Percentiles rank a stretch among this genome's conserved stretches.
These are phyloP conservation scores for Opeltia flavorubescens DNA, from an alignment of 495 filamentous ascomycete species.

Conservation along the genomic window DNA sequence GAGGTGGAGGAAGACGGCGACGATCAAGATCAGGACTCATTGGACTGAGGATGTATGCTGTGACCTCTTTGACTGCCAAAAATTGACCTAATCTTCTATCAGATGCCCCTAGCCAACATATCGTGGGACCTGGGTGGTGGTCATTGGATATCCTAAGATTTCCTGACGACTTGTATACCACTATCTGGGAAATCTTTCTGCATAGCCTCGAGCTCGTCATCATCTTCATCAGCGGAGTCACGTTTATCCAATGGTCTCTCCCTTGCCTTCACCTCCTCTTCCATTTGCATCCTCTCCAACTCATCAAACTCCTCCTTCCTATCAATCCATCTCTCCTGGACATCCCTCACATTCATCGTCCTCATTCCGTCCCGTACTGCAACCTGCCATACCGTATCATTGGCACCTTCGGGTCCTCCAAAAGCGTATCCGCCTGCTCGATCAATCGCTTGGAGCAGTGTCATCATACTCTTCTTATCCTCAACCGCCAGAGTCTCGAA, in stretches of 20 bases:
- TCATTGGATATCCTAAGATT: slow-evolving; percentile 15
- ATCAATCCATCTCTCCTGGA: slow-evolving; percentile 93
- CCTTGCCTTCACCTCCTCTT: slow-evolving; percentile 40
- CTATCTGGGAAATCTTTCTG: slow-evolving; percentile 25
- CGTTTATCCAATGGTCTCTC: slow-evolving; percentile 16
- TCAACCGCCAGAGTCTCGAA: slow-evolving; percentile 94
- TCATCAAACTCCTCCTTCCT: slow-evolving; percentile 79
- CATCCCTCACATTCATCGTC: slow-evolving; percentile 66
- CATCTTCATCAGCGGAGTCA: slow-evolving; percentile 3
- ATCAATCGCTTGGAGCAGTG: slow-evolving; percentile 72
- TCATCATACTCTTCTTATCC: slow-evolving; percentile 92
- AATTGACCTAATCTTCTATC: neutral
- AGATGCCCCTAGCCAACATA: neutral
- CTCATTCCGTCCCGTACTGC: slow-evolving; percentile 78
- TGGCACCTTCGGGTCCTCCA: slow-evolving; percentile 77
- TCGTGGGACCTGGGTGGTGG: too few relatives aligned
- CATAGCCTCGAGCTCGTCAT: slow-evolving; percentile 19
- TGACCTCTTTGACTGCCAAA: neutral
- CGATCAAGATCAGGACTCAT: neutral
- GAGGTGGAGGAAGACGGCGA: slow-evolving; percentile 11
- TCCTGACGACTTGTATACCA: slow-evolving; percentile 33
- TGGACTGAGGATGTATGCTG: neutral
- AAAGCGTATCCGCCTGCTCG: slow-evolving; percentile 88
- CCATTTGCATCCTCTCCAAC: slow-evolving; percentile 54
- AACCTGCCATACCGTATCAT: slow-evolving; percentile 88